Base-by-base conservation (phyloP, 208 protist genomes). In the Lotmaria passim region DNA sequence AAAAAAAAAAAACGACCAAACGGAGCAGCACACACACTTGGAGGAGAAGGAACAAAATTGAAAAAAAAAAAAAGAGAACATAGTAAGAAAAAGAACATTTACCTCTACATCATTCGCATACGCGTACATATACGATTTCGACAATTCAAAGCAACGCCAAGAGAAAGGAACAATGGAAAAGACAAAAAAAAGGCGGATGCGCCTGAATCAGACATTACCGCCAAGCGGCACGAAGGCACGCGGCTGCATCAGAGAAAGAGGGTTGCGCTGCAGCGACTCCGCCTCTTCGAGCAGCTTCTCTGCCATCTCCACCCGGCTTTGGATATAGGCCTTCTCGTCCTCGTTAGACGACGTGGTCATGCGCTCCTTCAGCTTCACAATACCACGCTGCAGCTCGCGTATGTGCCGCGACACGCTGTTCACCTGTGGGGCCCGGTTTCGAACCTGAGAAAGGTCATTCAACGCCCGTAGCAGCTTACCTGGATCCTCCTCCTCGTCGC, bases 401-500 rank as follows among this genome's bases (percentile, higher is more conserved):
- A 93, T 79, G 69, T 86, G 79, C 46, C 73, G 66, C 53, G 63
- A 57, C 4, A 89, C 69, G 64, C 84, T 88, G 65, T 85, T 87
- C 47, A 74, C 74, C 33, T 74, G 61, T n/a, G 85, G 76, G 6
- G 80, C 61, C 10, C 51, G 70, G 58, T 93, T 93, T 47, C 67
- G 69, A 60, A 88, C 78, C 30, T 81, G 70, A 10, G 78, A 53
- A 41, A 91, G 77, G 31, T 75, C 78, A 36, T 77, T 79, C 52
- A 85, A 67, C 26, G 81, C 81, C 26, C 64, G 70, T 28, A 93
- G 83, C 26, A 93, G 73, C 36, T 76, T 65, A 2, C 74, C 69
- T 2, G 85, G 71, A 53, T 89, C 76, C 12, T 82, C 75, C 51
- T 94, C 89, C 55, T 91, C 89, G 51, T 94, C 86, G 58, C 78